Evolutionary conservation across 257 asterid genomes (phyloP).

Genomic region (Solanum arcanum): DNA sequence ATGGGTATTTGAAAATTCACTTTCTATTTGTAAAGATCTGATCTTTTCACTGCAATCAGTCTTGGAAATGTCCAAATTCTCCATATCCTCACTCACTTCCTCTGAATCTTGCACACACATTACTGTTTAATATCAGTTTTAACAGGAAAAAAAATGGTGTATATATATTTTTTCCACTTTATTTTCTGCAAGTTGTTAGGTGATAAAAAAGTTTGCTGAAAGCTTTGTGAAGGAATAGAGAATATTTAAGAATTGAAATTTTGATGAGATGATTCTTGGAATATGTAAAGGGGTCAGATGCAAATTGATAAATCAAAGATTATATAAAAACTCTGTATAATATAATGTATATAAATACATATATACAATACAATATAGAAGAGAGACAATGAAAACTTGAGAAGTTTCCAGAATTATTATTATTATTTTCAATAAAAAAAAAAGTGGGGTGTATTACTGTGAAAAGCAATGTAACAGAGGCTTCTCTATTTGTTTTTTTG

Average conservation of each 20-base stretch:
- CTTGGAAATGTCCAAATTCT: conserved; percentile 31
- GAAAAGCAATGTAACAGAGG: neutral
- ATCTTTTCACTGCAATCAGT: conserved; percentile 21
- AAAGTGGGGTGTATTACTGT: neutral
- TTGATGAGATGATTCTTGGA: neutral
- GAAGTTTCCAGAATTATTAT: neutral
- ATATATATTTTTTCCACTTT: neutral
- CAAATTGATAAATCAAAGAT: neutral
- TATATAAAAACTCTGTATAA: neutral
- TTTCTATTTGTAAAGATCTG: conserved; percentile 26
- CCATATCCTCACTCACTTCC: conserved; percentile 48
- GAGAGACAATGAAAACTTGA: neutral
- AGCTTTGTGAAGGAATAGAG: neutral
- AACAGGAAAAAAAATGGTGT: neutral
- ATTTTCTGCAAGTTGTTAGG: neutral
- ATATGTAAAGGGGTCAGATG: neutral
- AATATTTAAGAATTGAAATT: neutral
- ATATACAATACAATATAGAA: neutral
- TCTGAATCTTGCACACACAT: conserved; percentile 82
- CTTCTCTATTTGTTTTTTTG: neutral
- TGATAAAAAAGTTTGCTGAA: neutral
- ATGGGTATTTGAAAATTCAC: conserved; percentile 19
- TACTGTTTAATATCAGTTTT: neutral
- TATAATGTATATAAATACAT: neutral
- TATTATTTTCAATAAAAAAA: neutral